Evolutionary conservation across 495 filamentous ascomycete species (phyloP).

Genomic region (Neurospora cerealis): DNA sequence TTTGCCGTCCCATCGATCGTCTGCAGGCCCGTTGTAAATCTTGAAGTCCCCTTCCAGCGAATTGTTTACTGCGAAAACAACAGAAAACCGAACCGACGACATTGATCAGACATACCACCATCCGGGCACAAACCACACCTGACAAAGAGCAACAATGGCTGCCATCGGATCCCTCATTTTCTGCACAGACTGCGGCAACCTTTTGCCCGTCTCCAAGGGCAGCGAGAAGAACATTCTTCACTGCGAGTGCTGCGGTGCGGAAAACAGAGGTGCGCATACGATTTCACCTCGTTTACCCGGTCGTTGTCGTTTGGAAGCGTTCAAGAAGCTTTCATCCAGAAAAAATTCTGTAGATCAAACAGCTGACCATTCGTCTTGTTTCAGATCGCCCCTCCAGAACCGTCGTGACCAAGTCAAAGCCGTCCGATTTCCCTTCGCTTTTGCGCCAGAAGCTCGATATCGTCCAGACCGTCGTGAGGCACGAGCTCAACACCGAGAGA

Average conservation of each 20-base stretch:
- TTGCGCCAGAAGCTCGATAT: conserved; percentile 76
- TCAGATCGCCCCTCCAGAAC: conserved; percentile 72
- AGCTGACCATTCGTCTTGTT: conserved; percentile 1
- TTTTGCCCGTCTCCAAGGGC: conserved; percentile 71
- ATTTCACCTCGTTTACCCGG: neutral
- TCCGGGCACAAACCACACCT: neutral
- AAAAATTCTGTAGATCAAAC: neutral
- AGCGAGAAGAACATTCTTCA: conserved; percentile 60
- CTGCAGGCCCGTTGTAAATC: neutral
- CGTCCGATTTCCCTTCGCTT: conserved; percentile 76
- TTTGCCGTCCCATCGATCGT: neutral
- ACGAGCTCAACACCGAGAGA: conserved; percentile 69
- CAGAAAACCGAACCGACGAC: neutral
- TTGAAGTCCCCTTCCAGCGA: neutral
- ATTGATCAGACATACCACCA: neutral
- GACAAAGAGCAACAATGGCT: conserved; percentile 48
- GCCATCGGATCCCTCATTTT: conserved; percentile 85
- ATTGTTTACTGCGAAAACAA: neutral
- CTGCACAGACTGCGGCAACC: conserved; percentile 86
- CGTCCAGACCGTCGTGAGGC: conserved; percentile 69
- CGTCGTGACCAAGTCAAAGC: conserved; percentile 73
- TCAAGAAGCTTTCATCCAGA: neutral
- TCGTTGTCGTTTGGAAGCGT: neutral
- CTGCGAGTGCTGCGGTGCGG: conserved; percentile 77
- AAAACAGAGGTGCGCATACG: conserved; percentile 59